Evolutionary conservation across 805 yeast genomes (phyloP), one percentile per base, ranked within the genome.

Genomic region (Teunomyces stri): DNA sequence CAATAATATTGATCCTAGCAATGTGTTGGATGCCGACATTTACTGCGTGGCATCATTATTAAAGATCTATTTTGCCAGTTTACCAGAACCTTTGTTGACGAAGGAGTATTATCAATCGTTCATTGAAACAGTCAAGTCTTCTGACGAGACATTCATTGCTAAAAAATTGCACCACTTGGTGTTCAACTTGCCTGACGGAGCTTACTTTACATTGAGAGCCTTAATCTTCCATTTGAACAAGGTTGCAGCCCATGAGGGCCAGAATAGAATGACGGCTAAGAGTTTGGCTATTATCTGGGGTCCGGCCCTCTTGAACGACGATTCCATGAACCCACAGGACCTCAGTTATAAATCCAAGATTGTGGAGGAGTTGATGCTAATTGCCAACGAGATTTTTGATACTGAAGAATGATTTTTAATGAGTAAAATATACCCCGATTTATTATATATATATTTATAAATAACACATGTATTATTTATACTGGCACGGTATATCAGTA

Each of bases 281-380:
- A 85, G 87, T 50, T 66, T 94, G 57, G 88, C 96, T 41, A 88
- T 89, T 34, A 90, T 92, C 33, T 94, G 99, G 99, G 97, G 97
- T 0, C 96, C 96, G 15, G 87, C 88, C 2, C 68, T 94, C 44
- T 76, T 94, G 63, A 81, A 83, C 42, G 87, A 81, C 56, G 81
- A 79, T 48, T 78, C 80, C 20, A 72, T 77, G 59, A 84, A 82
- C 50, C 79, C 82, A 3, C 87, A 84, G 52, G 96, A 83, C 58
- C 80, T 87, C 71, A 84, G 85, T 46, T 81, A 78, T 54, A 89
- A 87, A 65, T 85, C 88, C 39, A 78, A 79, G 48, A 87, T 89
- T 3, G 80, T 94, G 55, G 96, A 91, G 62, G 92, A 90, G 50
- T 78, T 94, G 59, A 82, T 92, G 68, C 66, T 77, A 49, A 89